Evolutionary conservation across 768 basidiomycete species (phyloP), one percentile per base, ranked within the genome.

Genomic region (Leccinum subtestaceum): DNA sequence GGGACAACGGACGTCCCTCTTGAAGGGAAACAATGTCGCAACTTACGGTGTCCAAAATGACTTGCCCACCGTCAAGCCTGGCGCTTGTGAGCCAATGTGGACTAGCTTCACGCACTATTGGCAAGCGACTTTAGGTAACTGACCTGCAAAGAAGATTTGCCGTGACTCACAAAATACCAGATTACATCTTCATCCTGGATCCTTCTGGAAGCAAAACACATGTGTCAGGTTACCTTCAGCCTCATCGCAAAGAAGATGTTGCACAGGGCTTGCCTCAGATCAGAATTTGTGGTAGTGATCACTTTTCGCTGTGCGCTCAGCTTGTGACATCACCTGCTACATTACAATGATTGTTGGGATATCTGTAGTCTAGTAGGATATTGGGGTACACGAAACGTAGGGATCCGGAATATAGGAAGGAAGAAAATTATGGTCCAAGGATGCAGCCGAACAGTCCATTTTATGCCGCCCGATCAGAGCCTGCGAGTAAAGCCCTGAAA

Each of bases 91-190:
- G 68, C 93, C 94, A 3, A 81, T 84, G 70, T 98, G 87, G 77
- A 95, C 95, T 38, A 91, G 88, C 68, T 96, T 88, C 67, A 93
- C 95, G 1, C 84, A 91, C 71, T 87, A 87, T 67, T 95, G 93
- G 92, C 84, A 89, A 66, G 75, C 88, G 9, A 88, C 89, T 3
- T 70, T 95, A 68, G 93, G 93, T 89, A 64, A 60, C 77, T 68
- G 3, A 27, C 52, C 25, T 10, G 19, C 7, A 9, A 43, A 47
- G 27, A 9, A 49, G 19, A 32, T 17, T 8, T 21, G 1, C 34
- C 12, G 15, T 53, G 10, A 56, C 70, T 70, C 23, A 67, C 2
- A 15, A 55, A 36, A 12, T 49, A 29, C 23, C 48, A 95, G 95
- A 97, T 77, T 98, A 98, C 70, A 91, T 98, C 54, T 94, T 97